phyloP scores from a whole-genome alignment of 2,329 filamentous ascomycete species.

The Colletotrichum higginsianum region DNA sequence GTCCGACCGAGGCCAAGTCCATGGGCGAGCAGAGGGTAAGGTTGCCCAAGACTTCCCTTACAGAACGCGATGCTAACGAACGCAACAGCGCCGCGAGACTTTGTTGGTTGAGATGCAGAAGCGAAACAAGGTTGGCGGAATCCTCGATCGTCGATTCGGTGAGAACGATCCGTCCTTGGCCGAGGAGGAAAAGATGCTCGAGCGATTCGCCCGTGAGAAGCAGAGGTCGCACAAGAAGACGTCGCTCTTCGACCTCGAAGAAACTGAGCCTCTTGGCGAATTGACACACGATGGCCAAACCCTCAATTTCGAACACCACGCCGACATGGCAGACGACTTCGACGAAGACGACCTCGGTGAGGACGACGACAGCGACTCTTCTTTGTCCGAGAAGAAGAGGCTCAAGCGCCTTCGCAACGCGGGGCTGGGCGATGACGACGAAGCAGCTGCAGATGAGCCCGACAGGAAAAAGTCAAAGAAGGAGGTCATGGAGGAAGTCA shows the following conservation, averaged over 20 bases:
- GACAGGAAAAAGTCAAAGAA: conserved; percentile 95
- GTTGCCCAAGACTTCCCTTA: conserved; percentile 46
- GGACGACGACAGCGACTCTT: conserved; percentile 71
- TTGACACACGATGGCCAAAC: conserved; percentile 90
- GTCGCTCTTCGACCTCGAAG: conserved; percentile 92
- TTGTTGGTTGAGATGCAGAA: conserved; percentile 91
- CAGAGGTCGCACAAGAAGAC: conserved; percentile 82
- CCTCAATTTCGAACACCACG: conserved; percentile 67
- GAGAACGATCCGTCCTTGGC: conserved; percentile 96
- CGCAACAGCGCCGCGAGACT: conserved; percentile 78
- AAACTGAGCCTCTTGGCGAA: conserved; percentile 74
- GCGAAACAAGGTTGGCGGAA: conserved; percentile 91
- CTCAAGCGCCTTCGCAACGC: conserved; percentile 71
- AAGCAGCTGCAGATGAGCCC: conserved; percentile 70
- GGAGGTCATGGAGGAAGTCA: conserved; percentile 98
- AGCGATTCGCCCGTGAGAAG: conserved; percentile 92
- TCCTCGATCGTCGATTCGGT: conserved; percentile 93
- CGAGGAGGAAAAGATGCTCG: conserved; percentile 90
- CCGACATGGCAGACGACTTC: conserved; percentile 77
- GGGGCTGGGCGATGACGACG: conserved; percentile 59
- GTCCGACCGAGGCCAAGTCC: conserved; percentile 88
- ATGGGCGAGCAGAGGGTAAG: conserved; percentile 85
- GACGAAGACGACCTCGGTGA: conserved; percentile 79
- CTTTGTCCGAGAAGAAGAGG: conserved; percentile 67
- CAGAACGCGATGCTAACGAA: neutral